Evolutionary conservation across 1,284 basidiomycete species (phyloP).

Genomic region (Ustilago bromivora): DNA sequence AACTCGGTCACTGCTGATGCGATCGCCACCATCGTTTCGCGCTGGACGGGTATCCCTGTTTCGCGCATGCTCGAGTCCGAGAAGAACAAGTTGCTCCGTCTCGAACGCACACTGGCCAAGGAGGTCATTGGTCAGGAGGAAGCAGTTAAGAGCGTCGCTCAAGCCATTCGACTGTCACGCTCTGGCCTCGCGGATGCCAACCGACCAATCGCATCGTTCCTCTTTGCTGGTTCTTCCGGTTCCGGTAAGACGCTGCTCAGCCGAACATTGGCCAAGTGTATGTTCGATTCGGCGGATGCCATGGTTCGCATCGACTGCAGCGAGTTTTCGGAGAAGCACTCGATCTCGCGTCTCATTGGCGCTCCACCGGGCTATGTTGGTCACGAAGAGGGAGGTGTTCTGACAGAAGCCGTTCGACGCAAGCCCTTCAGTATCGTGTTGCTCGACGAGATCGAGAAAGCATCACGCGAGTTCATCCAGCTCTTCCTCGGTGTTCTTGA

Average conservation of each 20-base stretch:
- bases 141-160: slow-evolving; percentile 74
- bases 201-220: slow-evolving; percentile 73
- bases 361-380: slow-evolving; percentile 83
- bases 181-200: slow-evolving; percentile 74
- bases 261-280: slow-evolving; percentile 70
- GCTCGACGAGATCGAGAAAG: slow-evolving; percentile 74
- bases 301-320: slow-evolving; percentile 75
- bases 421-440: slow-evolving; percentile 69
- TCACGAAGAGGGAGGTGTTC: slow-evolving; percentile 83
- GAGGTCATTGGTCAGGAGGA: slow-evolving; percentile 74
- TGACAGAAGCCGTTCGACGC: slow-evolving; percentile 72
- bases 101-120: slow-evolving; percentile 61
- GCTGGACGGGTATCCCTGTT: slow-evolving; percentile 73
- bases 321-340: slow-evolving; percentile 73
- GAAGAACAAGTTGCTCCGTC: slow-evolving; percentile 64
- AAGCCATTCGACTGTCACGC: slow-evolving; percentile 74
- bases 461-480: slow-evolving; percentile 91
- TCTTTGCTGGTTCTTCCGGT: slow-evolving; percentile 72
- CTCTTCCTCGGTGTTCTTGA: slow-evolving; percentile 90
- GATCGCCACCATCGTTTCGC: slow-evolving; percentile 74
- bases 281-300: slow-evolving; percentile 74
- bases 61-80: slow-evolving; percentile 69
- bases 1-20: slow-evolving; percentile 68
- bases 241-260: slow-evolving; percentile 75
- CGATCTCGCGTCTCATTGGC: slow-evolving; percentile 73